Evolutionary conservation across 2,329 filamentous ascomycete genomes (phyloP), one percentile per base, ranked within the genome.

Genomic region (Fusarium hostae): DNA sequence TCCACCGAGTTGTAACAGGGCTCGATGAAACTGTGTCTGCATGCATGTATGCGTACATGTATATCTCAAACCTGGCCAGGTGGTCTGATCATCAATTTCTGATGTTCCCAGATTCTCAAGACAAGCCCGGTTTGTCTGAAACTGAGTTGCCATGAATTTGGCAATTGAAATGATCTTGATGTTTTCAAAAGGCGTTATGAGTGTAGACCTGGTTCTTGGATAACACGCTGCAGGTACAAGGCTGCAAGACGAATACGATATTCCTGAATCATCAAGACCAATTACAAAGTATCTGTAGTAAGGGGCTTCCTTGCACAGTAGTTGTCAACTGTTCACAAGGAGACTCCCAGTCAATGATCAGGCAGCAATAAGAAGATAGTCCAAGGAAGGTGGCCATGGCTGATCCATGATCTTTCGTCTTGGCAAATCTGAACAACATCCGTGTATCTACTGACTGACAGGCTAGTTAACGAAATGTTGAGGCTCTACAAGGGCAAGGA

Each of bases 161-260:
- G 9, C 22, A 47, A 18, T 40, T 16, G 16, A 34, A 13, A 63
- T 24, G 26, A 54, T 34, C 18, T 34, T 35, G n/a, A n/a, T 41
- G 32, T 52, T 66, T 66, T 67, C 63, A 66, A 66, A 66, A 9
- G 15, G 32, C 24, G 24, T 18, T 24, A 22, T 28, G 28, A 22
- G 26, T 10, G 12, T 28, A 40, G 15, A 20, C 32, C 24, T 35
- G 12, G 45, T 20, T 39, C n/a, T n/a, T 15, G 18, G 20, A 24
- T 16, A 40, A 32, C 9, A 30, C 22, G 18, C 30, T 15, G 11
- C 35, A 26, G 22, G 28, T 32, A 26, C 30, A 32, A 34, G 13
- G 15, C 28, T 35, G 30, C 20, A n/a, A 41, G 16, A 24, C 28
- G 40, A 66, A 26, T 28, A 48, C 37, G 45, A 48, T 59, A 32